Percentiles rank a stretch among this genome's conserved stretches.
These are phyloP conservation scores for Curvularia spicifera DNA, from an alignment of 2,329 filamentous ascomycete species.

Conservation along the genomic window DNA sequence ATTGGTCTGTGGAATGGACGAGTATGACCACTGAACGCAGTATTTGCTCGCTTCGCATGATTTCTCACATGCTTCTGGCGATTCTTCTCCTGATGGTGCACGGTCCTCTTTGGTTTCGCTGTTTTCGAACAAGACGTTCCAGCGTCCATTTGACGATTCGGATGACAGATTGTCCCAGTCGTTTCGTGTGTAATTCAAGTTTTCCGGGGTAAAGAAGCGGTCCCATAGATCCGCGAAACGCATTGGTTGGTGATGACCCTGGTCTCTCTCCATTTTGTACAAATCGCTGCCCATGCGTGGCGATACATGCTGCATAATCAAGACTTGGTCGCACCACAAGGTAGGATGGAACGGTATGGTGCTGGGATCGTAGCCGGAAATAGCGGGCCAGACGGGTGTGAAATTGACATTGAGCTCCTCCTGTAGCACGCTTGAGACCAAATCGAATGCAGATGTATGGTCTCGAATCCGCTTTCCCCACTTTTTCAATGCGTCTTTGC, in stretches of 20 bases:
- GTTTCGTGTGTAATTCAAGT: conserved; percentile 31
- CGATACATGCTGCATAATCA: conserved; percentile 54
- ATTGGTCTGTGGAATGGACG: conserved; percentile 32
- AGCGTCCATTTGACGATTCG: conserved; percentile 37
- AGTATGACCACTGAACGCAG: conserved; percentile 47
- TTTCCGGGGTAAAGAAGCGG: conserved; percentile 38
- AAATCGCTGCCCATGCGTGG: conserved; percentile 53
- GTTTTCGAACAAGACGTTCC: conserved; percentile 43
- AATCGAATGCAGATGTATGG: conserved; percentile 60
- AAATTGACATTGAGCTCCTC: conserved; percentile 55
- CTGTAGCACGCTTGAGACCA: conserved; percentile 56
- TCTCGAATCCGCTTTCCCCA: conserved; percentile 55
- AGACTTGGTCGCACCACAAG: conserved; percentile 49
- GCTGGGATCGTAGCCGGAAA: conserved; percentile 39
- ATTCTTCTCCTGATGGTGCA: conserved; percentile 32
- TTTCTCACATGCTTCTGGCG: conserved; percentile 37
- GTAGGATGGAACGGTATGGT: conserved; percentile 53
- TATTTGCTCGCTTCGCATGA: conserved; percentile 36
- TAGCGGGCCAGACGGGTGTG: conserved; percentile 55
- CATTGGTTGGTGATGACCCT: conserved; percentile 27
- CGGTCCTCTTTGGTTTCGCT: conserved; percentile 24
- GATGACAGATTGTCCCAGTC: conserved; percentile 46
- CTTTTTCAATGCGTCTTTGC: conserved; percentile 49
- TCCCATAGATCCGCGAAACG: conserved; percentile 39
- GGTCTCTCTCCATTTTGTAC: conserved; percentile 54